A percentile compares a stretch with the other conserved stretches of the same genome.
Evolutionary conservation across 2,329 filamentous ascomycete species (phyloP).

Genomic region (Beauveria rudraprayagi): DNA sequence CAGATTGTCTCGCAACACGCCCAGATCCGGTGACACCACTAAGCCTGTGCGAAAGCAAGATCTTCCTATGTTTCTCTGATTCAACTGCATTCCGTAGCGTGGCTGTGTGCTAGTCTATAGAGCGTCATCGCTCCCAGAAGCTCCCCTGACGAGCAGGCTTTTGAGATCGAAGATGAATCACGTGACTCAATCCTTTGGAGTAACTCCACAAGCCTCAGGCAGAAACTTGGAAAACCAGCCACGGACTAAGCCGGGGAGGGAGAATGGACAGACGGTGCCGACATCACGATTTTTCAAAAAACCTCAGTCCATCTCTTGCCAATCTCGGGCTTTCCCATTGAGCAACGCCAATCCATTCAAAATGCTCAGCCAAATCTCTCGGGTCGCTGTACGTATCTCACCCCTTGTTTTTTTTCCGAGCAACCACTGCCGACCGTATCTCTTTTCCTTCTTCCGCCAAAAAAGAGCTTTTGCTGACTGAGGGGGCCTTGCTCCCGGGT

Average conservation of each 20-base stretch:
- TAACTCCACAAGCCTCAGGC: constrained; percentile 8
- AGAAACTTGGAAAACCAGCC: constrained; percentile 11
- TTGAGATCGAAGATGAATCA: not conserved
- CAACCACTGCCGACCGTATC: not conserved
- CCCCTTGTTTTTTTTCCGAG: not conserved
- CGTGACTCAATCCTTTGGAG: not conserved
- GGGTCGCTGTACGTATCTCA: constrained; percentile 44
- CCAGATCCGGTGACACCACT: no score
- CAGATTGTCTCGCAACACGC: no score
- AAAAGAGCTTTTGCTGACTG: constrained; percentile 20
- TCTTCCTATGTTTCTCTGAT: no score
- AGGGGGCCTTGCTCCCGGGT: constrained; percentile 15
- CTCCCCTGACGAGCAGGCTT: no score
- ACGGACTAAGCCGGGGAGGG: constrained; percentile 10
- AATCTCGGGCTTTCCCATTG: constrained; percentile 33
- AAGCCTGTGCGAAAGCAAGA: no score
- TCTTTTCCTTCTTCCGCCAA: not conserved
- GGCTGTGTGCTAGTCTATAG: not conserved
- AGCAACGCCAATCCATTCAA: constrained; percentile 39
- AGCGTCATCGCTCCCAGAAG: not conserved
- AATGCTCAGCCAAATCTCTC: constrained; percentile 49
- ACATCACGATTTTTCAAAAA: constrained; percentile 41
- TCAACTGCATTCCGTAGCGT: not conserved
- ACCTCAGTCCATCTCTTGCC: constrained; percentile 28
- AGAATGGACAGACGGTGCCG: constrained; percentile 1